Evolutionary conservation across 2,329 filamentous ascomycete species (phyloP), one percentile per base, ranked within the genome.

Genomic region (Lasiodiplodia theobromae): DNA sequence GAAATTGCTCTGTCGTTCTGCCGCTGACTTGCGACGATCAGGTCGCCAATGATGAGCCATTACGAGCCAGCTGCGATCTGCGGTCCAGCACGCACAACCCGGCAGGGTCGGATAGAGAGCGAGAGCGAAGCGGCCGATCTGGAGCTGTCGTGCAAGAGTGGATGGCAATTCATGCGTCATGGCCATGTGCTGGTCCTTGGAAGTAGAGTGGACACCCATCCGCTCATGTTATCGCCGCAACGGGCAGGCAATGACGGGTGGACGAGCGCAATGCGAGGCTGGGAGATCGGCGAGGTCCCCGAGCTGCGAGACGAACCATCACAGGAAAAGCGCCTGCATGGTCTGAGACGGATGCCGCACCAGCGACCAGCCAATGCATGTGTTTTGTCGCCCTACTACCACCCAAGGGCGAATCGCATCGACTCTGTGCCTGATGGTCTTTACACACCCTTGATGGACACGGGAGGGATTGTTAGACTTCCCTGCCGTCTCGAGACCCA

Each of bases 341-440:
- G 16, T 14, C 44, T 64, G 60, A 52, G 60, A 64, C 60, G 47
- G 12, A 14, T 64, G 60, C 38, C 47, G 44, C 60, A 64, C 60
- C 44, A 64, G 44, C 60, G 60, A 16, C 47, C 47, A 52, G 60
- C 60, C 60, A 63, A 52, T 63, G 60, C 47, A 31, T 3, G 14
- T 25, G 12, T 6, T 14, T n/a, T 18, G 57, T 18, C 25, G 58
- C 58, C 40, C 40, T 23, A 25, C 58, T 18, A 18, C 40, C n/a
- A 8, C 25, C 40, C 40, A n/a, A 28, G 28, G n/a, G 47, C 60
- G 60, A 64, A 40, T 38, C 60, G 44, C 60, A 5, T 49, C 16
- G 37, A 37, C 34, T 25, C 18, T 8, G 40, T 58, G n/a, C 54
- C 54, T 58, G 54, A 6, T 21, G 16, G 57, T 25, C 21, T 21